These are phyloP conservation scores for Panaeolus papilionaceus DNA, from an alignment of 768 basidiomycete genomes.

Conservation along the genomic window DNA sequence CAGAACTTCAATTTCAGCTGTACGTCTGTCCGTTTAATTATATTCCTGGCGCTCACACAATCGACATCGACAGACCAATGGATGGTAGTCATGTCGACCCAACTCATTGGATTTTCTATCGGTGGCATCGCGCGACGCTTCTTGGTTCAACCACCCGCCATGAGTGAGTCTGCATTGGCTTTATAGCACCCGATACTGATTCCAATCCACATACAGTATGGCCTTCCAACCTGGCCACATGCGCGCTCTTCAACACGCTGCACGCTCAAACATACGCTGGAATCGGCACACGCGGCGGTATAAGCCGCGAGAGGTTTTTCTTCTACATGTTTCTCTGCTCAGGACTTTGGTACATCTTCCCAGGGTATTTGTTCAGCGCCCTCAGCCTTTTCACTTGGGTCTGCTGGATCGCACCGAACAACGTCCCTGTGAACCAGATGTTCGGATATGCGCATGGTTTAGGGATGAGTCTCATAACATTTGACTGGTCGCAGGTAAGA, in stretches of 20 bases:
- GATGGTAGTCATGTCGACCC: slow-evolving; percentile 78
- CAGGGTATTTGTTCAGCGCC: slow-evolving; percentile 75
- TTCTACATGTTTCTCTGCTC: slow-evolving; percentile 63
- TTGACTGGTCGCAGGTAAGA: slow-evolving; percentile 73
- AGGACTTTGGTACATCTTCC: slow-evolving; percentile 69
- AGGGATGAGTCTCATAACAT: slow-evolving; percentile 78
- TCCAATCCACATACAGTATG: slow-evolving; percentile 54
- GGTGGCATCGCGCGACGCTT: slow-evolving; percentile 77
- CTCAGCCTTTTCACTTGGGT: slow-evolving; percentile 67
- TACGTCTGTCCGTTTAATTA: slow-evolving; percentile 35
- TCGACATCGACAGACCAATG: slow-evolving; percentile 61
- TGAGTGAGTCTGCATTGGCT: slow-evolving; percentile 52
- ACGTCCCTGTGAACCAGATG: slow-evolving; percentile 72
- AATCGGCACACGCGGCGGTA: slow-evolving; percentile 64
- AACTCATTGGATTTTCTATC: slow-evolving; percentile 84
- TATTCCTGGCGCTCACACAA: background rate
- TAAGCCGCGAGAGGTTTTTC: slow-evolving; percentile 83
- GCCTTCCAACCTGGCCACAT: slow-evolving; percentile 77
- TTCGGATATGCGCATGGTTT: slow-evolving; percentile 70
- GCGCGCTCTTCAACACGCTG: slow-evolving; percentile 81
- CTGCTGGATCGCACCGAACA: slow-evolving; percentile 72
- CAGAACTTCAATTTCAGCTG: slow-evolving; percentile 65
- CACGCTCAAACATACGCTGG: slow-evolving; percentile 77
- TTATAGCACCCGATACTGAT: no score
- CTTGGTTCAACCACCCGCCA: slow-evolving; percentile 74